phyloP scores from a whole-genome alignment of 208 protist species.

The Crithidia fasciculata region DNA sequence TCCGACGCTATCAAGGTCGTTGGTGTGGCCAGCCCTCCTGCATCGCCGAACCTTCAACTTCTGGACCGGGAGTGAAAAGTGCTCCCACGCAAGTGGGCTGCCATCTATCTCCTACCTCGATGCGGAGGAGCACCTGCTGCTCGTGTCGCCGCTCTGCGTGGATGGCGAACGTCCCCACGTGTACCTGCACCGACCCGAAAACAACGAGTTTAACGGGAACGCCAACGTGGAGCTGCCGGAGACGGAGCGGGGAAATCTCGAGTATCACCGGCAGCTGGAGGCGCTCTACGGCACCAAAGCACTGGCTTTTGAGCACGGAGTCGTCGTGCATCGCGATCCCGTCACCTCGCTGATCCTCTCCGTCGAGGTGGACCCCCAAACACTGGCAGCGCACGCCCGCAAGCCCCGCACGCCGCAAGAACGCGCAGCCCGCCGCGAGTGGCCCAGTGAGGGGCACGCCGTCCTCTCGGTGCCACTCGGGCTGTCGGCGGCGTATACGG shows the following conservation, averaged over 20 bases:
- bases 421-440: conserved; percentile 24
- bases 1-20: conserved; percentile 29
- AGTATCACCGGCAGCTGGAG: conserved; percentile 47
- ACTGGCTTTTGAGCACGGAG: conserved; percentile 19
- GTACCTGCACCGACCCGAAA: conserved; percentile 48
- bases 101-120: conserved; percentile 47
- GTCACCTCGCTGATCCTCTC: conserved; percentile 28
- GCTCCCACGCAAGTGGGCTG: conserved; percentile 5
- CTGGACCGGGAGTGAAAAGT: conserved; percentile 47
- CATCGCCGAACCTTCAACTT: conserved; percentile 50
- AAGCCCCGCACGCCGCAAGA: conserved; percentile 26
- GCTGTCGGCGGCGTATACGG: conserved; percentile 47
- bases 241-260: conserved; percentile 17
- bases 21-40: conserved; percentile 50
- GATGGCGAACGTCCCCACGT: conserved; percentile 35
- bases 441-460: conserved; percentile 14
- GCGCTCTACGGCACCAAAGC: conserved; percentile 38
- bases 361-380: conserved; percentile 45
- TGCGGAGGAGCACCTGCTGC: conserved; percentile 32
- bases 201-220: conserved; percentile 48
- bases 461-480: conserved; percentile 54
- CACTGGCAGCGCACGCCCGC: conserved; percentile 17
- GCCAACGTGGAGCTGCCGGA: conserved; percentile 22
- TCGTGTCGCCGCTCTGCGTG: conserved; percentile 48
- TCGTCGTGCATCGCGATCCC: conserved; percentile 46